These are phyloP conservation scores for Chrysosporium keratinophilum DNA, from an alignment of 2,329 filamentous ascomycete species.

Conservation along the genomic window DNA sequence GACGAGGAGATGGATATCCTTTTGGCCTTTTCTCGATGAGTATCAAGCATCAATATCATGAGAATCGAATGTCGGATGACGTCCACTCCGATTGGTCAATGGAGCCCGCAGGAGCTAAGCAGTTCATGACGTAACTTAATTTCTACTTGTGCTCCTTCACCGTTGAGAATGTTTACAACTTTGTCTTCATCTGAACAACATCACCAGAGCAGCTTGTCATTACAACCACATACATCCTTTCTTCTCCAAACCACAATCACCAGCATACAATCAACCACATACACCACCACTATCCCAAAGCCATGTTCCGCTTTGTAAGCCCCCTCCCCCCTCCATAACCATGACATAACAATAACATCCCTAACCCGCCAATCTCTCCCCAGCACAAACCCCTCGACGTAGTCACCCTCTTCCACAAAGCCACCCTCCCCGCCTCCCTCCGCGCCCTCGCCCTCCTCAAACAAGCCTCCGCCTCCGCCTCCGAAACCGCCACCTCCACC, in stretches of 20 bases:
- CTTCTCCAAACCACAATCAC: neutral
- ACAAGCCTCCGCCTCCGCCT: conserved; percentile 61
- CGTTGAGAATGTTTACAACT: neutral
- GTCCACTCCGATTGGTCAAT: too few species aligned
- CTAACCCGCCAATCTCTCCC: conserved; percentile 1
- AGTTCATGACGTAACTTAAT: too few species aligned
- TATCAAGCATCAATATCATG: too few species aligned
- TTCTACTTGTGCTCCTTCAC: too few species aligned
- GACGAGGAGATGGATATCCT: too few species aligned
- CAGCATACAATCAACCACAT: neutral
- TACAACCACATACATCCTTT: neutral
- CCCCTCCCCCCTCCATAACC: neutral
- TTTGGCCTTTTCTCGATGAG: too few species aligned
- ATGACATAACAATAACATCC: neutral
- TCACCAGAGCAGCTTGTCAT: neutral
- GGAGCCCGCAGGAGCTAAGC: too few species aligned
- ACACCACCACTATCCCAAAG: too few species aligned
- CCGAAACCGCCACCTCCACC: conserved; percentile 56
- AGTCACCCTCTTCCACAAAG: conserved; percentile 90
- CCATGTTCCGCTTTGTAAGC: conserved; percentile 14
- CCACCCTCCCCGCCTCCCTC: conserved; percentile 59
- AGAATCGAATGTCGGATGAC: too few species aligned
- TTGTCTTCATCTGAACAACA: neutral
- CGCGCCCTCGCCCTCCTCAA: conserved; percentile 68
- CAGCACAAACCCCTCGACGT: conserved; percentile 77